Evolutionary conservation across 352 stramenopile species (phyloP).

Genomic region (Globisporangium ultimum): DNA sequence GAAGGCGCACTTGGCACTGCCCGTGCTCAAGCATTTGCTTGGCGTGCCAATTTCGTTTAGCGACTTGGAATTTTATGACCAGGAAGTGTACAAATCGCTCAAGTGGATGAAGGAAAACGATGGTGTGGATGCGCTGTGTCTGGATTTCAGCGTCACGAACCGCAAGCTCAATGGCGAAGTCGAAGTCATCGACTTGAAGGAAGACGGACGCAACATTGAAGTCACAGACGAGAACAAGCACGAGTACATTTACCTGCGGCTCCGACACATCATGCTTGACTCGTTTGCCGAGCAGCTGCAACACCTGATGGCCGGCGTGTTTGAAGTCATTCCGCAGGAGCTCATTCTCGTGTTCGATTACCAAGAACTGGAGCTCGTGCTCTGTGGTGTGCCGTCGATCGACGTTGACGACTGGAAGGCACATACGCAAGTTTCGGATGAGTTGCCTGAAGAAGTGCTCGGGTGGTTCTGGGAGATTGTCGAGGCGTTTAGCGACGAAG

Average conservation of each 20-base stretch:
- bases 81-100: conserved; percentile 80
- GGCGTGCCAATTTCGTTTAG: conserved; percentile 85
- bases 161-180: conserved; percentile 72
- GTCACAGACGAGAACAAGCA: conserved; percentile 97
- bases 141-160: conserved; percentile 85
- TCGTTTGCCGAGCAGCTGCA: conserved; percentile 93
- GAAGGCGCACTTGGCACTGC: conserved; percentile 78
- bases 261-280: conserved; percentile 96
- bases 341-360: conserved; percentile 84
- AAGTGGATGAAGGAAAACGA: conserved; percentile 86
- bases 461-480: conserved; percentile 75
- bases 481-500: conserved; percentile 48
- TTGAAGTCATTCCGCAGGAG: conserved; percentile 95
- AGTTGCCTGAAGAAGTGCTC: conserved; percentile 67
- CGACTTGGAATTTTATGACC: conserved; percentile 88
- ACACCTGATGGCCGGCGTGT: conserved; percentile 91
- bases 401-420: conserved; percentile 82
- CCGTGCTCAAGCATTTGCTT: conserved; percentile 83
- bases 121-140: conserved; percentile 63
- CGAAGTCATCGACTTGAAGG: conserved; percentile 80
- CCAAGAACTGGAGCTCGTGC: conserved; percentile 77
- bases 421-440: conserved; percentile 87
- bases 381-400: conserved; percentile 79
- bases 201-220: conserved; percentile 77
- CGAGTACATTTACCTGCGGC: conserved; percentile 94